Evolutionary conservation across 2,329 filamentous ascomycete species (phyloP).

Genomic region (Scedosporium aurantiacum): DNA sequence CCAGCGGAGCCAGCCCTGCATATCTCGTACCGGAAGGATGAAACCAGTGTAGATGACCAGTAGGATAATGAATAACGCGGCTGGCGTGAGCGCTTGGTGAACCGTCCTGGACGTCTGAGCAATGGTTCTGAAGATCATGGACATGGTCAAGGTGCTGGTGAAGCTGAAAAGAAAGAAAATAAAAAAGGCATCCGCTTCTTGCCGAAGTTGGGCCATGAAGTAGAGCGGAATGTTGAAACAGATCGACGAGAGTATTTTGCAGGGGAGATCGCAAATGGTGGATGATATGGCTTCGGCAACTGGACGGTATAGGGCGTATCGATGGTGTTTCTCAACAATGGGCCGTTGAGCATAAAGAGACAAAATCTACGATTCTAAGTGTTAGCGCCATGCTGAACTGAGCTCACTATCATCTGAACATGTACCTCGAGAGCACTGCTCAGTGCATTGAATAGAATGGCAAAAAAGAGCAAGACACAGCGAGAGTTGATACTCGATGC

Average conservation of each 20-base stretch:
- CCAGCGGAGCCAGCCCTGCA: constrained; percentile 31
- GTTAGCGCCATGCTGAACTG: background rate
- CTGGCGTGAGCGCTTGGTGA: constrained; percentile 49
- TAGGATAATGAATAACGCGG: constrained; percentile 38
- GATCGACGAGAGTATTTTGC: constrained; percentile 63
- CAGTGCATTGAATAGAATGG: constrained; percentile 77
- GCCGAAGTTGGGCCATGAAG: constrained; percentile 74
- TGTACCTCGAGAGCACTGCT: constrained; percentile 56
- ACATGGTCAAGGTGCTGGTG: constrained; percentile 64
- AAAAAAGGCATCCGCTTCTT: constrained; percentile 69
- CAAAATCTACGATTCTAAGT: constrained; percentile 43
- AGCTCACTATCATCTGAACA: constrained; percentile 20
- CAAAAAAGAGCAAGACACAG: constrained; percentile 76
- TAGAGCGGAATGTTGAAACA: constrained; percentile 73
- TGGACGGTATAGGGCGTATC: constrained; percentile 90
- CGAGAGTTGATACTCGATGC: constrained; percentile 67
- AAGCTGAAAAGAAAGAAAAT: constrained; percentile 73
- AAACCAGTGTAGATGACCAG: constrained; percentile 46
- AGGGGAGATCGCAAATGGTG: constrained; percentile 77
- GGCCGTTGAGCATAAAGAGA: constrained; percentile 80
- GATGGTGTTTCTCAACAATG: constrained; percentile 81
- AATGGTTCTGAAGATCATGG: constrained; percentile 75
- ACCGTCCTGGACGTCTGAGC: constrained; percentile 64
- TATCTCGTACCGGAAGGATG: constrained; percentile 26
- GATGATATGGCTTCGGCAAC: constrained; percentile 76